Conservation (phyloP, 106 monocot species). For the Xerophyta viscosa region DNA sequence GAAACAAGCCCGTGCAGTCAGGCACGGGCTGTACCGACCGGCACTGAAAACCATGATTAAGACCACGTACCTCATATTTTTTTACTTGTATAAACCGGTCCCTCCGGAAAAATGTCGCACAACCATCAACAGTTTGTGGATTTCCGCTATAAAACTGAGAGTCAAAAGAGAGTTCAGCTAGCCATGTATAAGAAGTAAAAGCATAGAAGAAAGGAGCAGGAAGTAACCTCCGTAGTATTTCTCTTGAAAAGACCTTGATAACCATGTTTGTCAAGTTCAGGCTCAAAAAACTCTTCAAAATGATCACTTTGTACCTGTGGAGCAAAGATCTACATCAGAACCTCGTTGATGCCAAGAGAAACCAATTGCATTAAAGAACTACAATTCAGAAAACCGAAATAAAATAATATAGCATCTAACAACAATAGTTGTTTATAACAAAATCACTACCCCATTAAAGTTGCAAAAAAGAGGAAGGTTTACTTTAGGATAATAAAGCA, state of each 20-base stretch:
- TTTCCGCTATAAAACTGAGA: constrained; percentile 64
- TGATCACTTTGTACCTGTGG: constrained; percentile 46
- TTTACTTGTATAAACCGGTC: constrained; percentile 93
- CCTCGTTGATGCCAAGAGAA: too few relatives aligned
- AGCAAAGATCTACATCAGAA: not conserved
- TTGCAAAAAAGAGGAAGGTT: too few relatives aligned
- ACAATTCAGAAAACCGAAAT: too few relatives aligned
- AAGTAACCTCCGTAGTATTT: constrained; percentile 46
- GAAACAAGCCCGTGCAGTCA: too few relatives aligned
- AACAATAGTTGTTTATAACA: too few relatives aligned
- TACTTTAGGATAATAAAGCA: too few relatives aligned
- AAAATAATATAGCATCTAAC: too few relatives aligned
- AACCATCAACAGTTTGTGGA: constrained; percentile 74
- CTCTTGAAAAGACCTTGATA: constrained; percentile 93
- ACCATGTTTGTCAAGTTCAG: constrained; percentile 97
- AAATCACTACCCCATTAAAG: too few relatives aligned
- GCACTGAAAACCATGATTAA: too few relatives aligned
- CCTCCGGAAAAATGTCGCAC: constrained; percentile 93
- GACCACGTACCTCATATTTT: constrained; percentile 80
- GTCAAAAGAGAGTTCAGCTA: not conserved
- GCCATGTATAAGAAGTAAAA: constrained; percentile 9
- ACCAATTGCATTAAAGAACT: not conserved
- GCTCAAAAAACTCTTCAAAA: constrained; percentile 91
- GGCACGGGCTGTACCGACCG: too few relatives aligned
- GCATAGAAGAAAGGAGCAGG: constrained; percentile 7